These are phyloP conservation scores for Intubia oerlemansii DNA, from an alignment of 2,329 filamentous ascomycete genomes.

Conservation along the genomic window DNA sequence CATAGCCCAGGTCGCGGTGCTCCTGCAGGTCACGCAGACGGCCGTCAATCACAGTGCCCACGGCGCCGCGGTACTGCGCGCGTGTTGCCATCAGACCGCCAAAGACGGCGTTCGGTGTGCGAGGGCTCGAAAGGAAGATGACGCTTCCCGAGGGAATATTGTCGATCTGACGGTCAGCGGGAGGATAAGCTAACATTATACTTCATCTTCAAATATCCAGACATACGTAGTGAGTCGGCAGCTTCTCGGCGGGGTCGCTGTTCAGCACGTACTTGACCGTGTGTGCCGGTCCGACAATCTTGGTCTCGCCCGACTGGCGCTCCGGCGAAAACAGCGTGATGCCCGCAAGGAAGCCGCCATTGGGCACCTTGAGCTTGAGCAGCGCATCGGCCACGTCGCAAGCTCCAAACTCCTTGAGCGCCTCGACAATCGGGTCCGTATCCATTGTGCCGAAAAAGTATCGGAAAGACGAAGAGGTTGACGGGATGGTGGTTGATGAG, in stretches of 20 bases:
- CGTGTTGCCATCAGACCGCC: conserved; percentile 30
- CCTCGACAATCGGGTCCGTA: conserved; percentile 11
- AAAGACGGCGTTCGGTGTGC: conserved; percentile 27
- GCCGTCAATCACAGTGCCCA: conserved; percentile 28
- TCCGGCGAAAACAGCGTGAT: conserved; percentile 32
- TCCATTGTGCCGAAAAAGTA: conserved; percentile 2
- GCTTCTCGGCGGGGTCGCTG: conserved; percentile 22
- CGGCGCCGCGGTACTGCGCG: conserved; percentile 21
- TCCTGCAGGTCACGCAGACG: conserved; percentile 29
- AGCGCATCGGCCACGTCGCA: conserved; percentile 30
- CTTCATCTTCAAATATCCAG: too few relatives aligned
- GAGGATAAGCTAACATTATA: conserved; percentile 12
- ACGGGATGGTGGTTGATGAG: neutral
- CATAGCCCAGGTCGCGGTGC: conserved; percentile 25
- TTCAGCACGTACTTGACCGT: conserved; percentile 29
- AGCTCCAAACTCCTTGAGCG: conserved; percentile 15
- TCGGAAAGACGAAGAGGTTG: neutral
- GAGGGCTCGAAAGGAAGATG: conserved; percentile 27
- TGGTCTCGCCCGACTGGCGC: conserved; percentile 25
- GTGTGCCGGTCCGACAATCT: conserved; percentile 31
- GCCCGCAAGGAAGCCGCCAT: conserved; percentile 31
- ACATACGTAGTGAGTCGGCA: conserved; percentile 19
- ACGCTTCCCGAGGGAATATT: conserved; percentile 22
- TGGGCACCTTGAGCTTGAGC: conserved; percentile 22
- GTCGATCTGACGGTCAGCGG: conserved; percentile 22